Evolutionary conservation across 495 filamentous ascomycete genomes (phyloP), one percentile per base, ranked within the genome.

Genomic region (Lichina pygmaea): DNA sequence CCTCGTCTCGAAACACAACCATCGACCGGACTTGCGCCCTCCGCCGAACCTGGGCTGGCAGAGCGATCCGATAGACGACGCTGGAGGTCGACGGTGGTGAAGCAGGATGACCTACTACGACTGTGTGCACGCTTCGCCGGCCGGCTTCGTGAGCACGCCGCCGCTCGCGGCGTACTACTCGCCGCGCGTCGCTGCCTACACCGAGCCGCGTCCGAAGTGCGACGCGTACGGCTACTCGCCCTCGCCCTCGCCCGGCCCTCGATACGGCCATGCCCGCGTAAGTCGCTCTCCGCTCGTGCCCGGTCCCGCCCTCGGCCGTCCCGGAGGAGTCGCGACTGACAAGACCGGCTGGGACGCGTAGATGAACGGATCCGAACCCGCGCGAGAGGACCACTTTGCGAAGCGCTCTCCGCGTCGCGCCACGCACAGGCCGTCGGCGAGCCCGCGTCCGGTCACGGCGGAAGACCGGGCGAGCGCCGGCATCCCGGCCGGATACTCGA

Each of bases 401-500:
- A 39, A 39, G 2, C 2, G 36, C 11, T 39, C 36, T 2, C 36
- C 36, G 10, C 36, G 36, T 11, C 10, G 11, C 36, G 13, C 36
- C 36, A 39, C 36, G 11, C 10, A 11, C 11, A 39, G 3, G 36
- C 10, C 36, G 36, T 39, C 36, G 36, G 36, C 36, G 36, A 11
- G 11, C 11, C 53, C 72, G 42, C 67, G 72, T 45, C 72, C 76
- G 60, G 86, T 91, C 46, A 93, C 84, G 46, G 81, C 83, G 57
- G 78, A 71, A 39, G 85, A 94, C 58, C 82, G 82, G 50, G 71
- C 71, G 55, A 70, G 68, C 48, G 79, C 81, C 47, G 70, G 73
- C 43, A 94, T 99, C 48, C 91, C 89, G 3, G 58, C 75, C 2
- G 89, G 92, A 42, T 99, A 93, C 63, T 93, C 81, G 34, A 72